Percentiles rank a stretch among this genome's conserved stretches.
Evolutionary conservation across 2,329 filamentous ascomycete genomes (phyloP).

Genomic region (Pseudogymnoascus sp.): DNA sequence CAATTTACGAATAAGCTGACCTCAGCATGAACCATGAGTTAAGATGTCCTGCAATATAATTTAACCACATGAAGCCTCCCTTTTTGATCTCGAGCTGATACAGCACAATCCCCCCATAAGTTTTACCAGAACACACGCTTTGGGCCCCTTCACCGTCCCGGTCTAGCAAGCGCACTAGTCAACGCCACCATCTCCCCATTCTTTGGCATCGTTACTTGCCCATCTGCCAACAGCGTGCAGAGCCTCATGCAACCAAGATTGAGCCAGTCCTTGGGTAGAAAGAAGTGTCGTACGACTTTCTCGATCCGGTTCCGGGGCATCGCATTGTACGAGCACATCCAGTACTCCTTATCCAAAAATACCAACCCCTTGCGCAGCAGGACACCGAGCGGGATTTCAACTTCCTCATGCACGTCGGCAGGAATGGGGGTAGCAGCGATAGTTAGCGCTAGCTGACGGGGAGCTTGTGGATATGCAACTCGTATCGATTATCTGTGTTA

Average conservation of each 20-base stretch:
- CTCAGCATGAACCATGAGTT: too few species aligned
- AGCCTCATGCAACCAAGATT: constrained; percentile 3
- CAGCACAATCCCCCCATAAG: too few species aligned
- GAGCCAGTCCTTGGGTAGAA: constrained; percentile 11
- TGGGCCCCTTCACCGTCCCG: too few species aligned
- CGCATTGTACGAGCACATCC: constrained; percentile 1
- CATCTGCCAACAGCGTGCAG: constrained; percentile 3
- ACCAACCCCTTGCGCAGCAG: constrained; percentile 4
- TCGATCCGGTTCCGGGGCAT: neutral
- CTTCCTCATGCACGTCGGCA: neutral
- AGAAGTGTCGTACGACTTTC: constrained; percentile 7
- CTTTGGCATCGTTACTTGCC: constrained; percentile 3
- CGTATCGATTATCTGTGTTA: neutral
- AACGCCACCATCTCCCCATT: constrained; percentile 11
- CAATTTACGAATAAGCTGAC: too few species aligned
- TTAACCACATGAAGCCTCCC: too few species aligned
- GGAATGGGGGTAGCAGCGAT: neutral
- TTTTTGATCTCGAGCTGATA: too few species aligned
- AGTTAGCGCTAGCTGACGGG: neutral
- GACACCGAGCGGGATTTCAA: constrained; percentile 10
- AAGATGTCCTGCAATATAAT: too few species aligned
- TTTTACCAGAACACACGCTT: too few species aligned
- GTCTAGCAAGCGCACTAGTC: neutral
- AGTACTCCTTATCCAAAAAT: constrained; percentile 7
- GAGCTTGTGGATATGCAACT: neutral